Conservation (phyloP, 805 yeast genomes). For the Metschnikowia lunata region DNA sequence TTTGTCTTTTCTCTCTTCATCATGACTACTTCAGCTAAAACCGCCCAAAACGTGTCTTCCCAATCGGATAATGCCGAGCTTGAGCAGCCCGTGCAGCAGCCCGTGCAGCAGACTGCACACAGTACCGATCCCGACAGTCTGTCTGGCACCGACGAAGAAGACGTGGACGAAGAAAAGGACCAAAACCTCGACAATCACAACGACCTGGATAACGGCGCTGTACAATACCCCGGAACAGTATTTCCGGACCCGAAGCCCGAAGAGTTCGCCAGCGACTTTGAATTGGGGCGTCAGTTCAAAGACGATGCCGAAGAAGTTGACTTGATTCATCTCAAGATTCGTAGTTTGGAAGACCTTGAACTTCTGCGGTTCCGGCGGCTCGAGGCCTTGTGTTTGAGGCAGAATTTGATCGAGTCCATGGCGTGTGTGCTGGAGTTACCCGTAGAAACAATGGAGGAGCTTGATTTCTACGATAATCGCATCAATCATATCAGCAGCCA, state of each 20-base stretch:
- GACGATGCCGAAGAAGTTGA: constrained; percentile 60
- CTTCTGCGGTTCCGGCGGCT: constrained; percentile 54
- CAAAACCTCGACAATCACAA: not conserved
- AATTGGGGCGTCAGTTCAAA: constrained; percentile 53
- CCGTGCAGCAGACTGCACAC: not conserved
- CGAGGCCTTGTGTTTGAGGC: constrained; percentile 68
- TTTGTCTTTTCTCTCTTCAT: no score
- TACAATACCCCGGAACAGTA: constrained; percentile 41
- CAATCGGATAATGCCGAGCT: not conserved
- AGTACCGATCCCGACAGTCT: constrained; percentile 3
- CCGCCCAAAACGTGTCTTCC: no score
- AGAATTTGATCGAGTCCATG: constrained; percentile 73
- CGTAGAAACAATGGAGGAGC: constrained; percentile 56
- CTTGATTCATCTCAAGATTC: constrained; percentile 65
- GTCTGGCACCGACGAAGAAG: constrained; percentile 24
- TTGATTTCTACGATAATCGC: constrained; percentile 90
- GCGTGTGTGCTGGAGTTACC: constrained; percentile 56
- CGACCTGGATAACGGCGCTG: constrained; percentile 33
- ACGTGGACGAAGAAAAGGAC: constrained; percentile 19
- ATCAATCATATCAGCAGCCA: constrained; percentile 79
- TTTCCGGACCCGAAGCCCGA: constrained; percentile 47
- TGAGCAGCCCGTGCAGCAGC: not conserved
- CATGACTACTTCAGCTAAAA: not conserved
- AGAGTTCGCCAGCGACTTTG: constrained; percentile 62
- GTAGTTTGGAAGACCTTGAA: constrained; percentile 56